These are phyloP conservation scores for Penicillium polonicum DNA, from an alignment of 2,329 filamentous ascomycete species.

Conservation along the genomic window DNA sequence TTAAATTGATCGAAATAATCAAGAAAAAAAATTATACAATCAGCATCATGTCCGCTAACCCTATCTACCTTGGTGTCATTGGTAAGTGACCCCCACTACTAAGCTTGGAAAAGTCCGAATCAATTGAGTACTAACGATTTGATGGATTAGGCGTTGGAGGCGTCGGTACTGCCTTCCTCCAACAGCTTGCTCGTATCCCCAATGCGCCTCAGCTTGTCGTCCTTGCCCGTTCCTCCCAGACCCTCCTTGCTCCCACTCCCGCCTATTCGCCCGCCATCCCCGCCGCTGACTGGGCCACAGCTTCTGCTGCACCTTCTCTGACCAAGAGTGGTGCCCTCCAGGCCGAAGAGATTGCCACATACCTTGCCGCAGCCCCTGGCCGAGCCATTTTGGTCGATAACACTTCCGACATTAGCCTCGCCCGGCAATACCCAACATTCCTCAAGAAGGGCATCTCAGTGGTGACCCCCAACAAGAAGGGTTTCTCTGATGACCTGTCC, in stretches of 20 bases:
- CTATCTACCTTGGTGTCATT: constrained; percentile 46
- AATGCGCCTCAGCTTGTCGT: constrained; percentile 75
- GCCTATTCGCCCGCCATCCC: constrained; percentile 64
- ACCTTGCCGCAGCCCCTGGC: constrained; percentile 73
- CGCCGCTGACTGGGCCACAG: constrained; percentile 55
- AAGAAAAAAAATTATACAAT: neutral
- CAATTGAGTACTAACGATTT: constrained; percentile 2
- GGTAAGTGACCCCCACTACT: constrained; percentile 29
- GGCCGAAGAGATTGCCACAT: constrained; percentile 70
- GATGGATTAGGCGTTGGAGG: constrained; percentile 72
- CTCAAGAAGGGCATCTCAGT: constrained; percentile 80
- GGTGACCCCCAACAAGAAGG: constrained; percentile 98
- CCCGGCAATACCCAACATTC: constrained; percentile 77
- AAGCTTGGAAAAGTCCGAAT: neutral
- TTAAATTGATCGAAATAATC: neutral
- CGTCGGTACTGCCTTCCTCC: constrained; percentile 87
- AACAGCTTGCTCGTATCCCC: constrained; percentile 71
- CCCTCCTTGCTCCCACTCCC: constrained; percentile 69
- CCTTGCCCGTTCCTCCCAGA: constrained; percentile 81
- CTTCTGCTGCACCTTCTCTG: constrained; percentile 63
- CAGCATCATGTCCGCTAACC: constrained; percentile 31
- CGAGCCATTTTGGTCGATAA: constrained; percentile 90
- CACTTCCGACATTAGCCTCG: constrained; percentile 85
- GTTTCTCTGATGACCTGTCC: constrained; percentile 76
- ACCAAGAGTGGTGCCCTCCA: constrained; percentile 50